Evolutionary conservation across 257 asterid species (phyloP).

Genomic region (Nicotiana sylvestris): DNA sequence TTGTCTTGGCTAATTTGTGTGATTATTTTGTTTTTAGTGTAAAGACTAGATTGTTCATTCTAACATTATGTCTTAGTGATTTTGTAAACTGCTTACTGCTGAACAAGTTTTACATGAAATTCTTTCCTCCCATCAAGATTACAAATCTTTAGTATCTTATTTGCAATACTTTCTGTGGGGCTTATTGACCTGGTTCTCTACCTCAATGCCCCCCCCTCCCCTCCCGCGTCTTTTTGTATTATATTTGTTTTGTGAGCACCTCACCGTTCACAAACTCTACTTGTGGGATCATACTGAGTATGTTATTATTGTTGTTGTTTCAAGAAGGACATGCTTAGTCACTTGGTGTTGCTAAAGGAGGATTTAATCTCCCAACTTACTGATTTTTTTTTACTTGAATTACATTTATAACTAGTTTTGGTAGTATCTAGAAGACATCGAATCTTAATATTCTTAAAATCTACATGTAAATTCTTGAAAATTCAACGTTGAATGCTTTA

Average conservation of each 20-base stretch:
- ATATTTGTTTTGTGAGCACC: too few species aligned
- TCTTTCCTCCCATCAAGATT: background rate
- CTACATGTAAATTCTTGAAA: too few species aligned
- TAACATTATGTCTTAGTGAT: slow-evolving; percentile 23
- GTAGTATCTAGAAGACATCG: too few species aligned
- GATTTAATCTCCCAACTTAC: background rate
- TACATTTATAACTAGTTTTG: background rate
- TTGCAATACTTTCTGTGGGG: background rate
- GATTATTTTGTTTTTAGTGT: slow-evolving; percentile 18
- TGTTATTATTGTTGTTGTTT: background rate
- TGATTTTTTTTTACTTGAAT: background rate
- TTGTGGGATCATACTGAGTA: too few species aligned
- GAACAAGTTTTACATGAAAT: background rate
- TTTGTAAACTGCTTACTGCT: background rate
- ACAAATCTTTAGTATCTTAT: background rate
- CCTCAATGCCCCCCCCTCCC: too few species aligned
- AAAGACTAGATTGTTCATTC: slow-evolving; percentile 7
- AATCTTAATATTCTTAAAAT: too few species aligned
- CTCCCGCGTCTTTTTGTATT: too few species aligned
- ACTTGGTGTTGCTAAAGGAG: background rate
- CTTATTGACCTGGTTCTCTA: background rate
- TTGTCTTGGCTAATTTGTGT: slow-evolving; percentile 9
- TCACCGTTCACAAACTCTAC: too few species aligned
- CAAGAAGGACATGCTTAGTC: background rate
- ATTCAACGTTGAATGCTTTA: too few species aligned